phyloP scores from a whole-genome alignment of 805 yeast genomes.

The Lipomyces anomalus region DNA sequence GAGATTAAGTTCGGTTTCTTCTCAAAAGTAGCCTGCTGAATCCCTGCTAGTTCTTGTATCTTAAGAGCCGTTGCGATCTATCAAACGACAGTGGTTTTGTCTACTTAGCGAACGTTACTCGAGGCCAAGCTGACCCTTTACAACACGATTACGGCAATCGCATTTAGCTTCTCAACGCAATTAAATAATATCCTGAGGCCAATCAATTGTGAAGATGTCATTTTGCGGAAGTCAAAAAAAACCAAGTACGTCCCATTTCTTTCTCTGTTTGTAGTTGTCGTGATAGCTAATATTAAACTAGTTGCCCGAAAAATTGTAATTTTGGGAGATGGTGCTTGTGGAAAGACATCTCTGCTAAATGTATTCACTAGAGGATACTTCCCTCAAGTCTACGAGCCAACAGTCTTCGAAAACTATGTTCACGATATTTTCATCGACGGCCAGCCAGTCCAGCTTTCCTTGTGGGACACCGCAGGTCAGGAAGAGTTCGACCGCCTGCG shows the following conservation, averaged over 20 bases:
- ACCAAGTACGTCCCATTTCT: constrained; percentile 15
- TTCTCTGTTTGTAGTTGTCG: not conserved
- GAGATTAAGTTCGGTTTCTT: no score
- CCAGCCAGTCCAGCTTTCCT: constrained; percentile 80
- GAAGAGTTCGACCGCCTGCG: constrained; percentile 95
- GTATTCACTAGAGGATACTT: constrained; percentile 96
- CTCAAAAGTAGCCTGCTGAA: no score
- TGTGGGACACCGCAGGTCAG: constrained; percentile 99
- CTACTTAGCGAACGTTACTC: no score
- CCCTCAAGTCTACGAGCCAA: constrained; percentile 97
- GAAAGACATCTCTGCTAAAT: constrained; percentile 89
- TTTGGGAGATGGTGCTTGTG: constrained; percentile 61
- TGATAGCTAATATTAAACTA: not conserved
- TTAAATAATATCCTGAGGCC: no score
- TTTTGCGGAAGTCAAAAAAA: constrained; percentile 32
- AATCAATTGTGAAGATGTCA: constrained; percentile 32
- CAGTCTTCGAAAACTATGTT: constrained; percentile 94
- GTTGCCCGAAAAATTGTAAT: constrained; percentile 22
- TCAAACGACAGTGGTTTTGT: no score
- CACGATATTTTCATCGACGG: constrained; percentile 96
- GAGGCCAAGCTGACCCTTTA: no score
- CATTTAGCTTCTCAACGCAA: no score
- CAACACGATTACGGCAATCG: no score
- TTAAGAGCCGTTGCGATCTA: no score
- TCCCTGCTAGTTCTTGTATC: no score